Evolutionary conservation across 2,329 filamentous ascomycete genomes (phyloP).

Genomic region (Thelonectria olida): DNA sequence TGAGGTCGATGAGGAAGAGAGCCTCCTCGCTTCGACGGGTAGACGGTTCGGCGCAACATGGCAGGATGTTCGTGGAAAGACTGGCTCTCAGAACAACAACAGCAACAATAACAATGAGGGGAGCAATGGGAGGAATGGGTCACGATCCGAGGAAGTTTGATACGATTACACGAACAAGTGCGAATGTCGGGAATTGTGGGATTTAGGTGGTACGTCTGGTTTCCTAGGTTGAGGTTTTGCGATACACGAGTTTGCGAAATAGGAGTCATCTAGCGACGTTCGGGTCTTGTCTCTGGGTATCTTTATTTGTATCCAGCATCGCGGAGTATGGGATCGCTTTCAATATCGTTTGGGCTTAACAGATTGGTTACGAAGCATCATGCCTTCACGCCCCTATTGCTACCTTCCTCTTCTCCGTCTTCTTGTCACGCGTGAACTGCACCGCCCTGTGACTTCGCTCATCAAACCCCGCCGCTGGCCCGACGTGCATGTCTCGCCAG

Average conservation of each 20-base stretch:
- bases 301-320: too few relatives aligned
- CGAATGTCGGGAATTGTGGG: background rate
- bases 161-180: background rate
- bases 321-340: too few relatives aligned
- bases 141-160: conserved; percentile 28
- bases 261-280: too few relatives aligned
- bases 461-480: conserved; percentile 74
- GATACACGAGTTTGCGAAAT: background rate
- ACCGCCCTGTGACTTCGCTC: conserved; percentile 76
- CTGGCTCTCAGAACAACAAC: conserved; percentile 29
- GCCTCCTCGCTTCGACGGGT: conserved; percentile 84
- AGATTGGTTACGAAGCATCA: too few relatives aligned
- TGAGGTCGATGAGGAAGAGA: conserved; percentile 93
- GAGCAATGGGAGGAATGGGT: conserved; percentile 29
- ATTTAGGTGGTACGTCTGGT: background rate
- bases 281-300: too few relatives aligned
- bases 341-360: too few relatives aligned
- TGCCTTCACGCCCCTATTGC: conserved; percentile 51
- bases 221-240: background rate
- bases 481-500: conserved; percentile 83
- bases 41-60: conserved; percentile 86
- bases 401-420: conserved; percentile 46
- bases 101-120: background rate
- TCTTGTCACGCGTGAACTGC: conserved; percentile 57
- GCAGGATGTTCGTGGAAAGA: conserved; percentile 80